Base-by-base conservation (phyloP, 2,329 filamentous ascomycete genomes). In the Atkinsonella texensis region DNA sequence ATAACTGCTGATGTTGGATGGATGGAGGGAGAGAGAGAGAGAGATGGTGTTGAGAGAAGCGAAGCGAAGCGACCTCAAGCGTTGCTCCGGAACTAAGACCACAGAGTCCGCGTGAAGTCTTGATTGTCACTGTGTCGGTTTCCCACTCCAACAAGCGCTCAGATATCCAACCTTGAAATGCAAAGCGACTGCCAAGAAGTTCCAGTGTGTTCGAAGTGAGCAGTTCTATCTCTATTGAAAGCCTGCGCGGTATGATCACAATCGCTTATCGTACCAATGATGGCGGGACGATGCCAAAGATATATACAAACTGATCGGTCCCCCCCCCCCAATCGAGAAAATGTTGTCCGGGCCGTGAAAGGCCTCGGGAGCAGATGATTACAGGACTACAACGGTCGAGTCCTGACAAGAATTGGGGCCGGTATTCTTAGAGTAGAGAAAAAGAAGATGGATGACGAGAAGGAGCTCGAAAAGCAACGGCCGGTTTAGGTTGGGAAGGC, bases 1-100 rank as follows among this genome's bases (percentile, higher is more conserved):
- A 89, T 88, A 55, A 52, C 38, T 18, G 20, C 40, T 15, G 20
- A 17, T 42, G 23, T 20, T 8, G 11, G 4, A 20, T n/a, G n/a
- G n/a, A n/a, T n/a, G 2, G 20, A 23, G 20, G 4, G 20, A 23
- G 4, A 4, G 20, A 23, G 20, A 23, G 4, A 4, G 9, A 18
- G 18, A 20, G 12, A 13, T n/a, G 28, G n/a, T 46, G 44, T 2
- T 33, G 32, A 20, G 20, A 3, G n/a, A 38, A 38, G 45, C 28
- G n/a, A 38, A 38, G 45, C 28, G n/a, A 2, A 10, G 10, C 9
- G 10, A 31, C 17, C 15, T 13, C 7, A 46, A 20, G 10, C 4
- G 32, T 46, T 9, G n/a, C 13, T 46, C 40, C 23, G 23, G 33
- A 46, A 6, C 28, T 18, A 45, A 20, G 40, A 32, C 20, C 20